Evolutionary conservation across 2,329 filamentous ascomycete species (phyloP), one percentile per base, ranked within the genome.

Genomic region (Aspergillus sp.): DNA sequence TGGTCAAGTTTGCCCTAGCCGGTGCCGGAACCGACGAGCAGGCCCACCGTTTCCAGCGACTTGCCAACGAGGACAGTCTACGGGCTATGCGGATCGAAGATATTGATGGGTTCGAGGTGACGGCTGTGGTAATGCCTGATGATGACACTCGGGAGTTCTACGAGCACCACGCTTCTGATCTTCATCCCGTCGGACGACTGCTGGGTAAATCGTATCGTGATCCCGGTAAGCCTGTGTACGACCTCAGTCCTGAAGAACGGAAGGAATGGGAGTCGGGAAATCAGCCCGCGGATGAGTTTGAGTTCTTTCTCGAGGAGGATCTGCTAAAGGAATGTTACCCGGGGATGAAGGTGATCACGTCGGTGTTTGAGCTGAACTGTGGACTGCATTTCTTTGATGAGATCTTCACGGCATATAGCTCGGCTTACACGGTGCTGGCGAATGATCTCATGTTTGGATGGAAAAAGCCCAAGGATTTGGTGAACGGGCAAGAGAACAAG

Each of bases 371-470:
- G 49, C 65, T 87, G 20, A 77, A 77, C 52, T 74, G 75, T 20
- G 84, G 81, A 2, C 50, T 88, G 20, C 74, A 73, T 53, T 89
- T 85, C 62, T 79, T 90, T 61, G 84, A 83, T 60, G 66, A 74
- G 2, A 63, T 85, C 13, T 61, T 70, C 23, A 74, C 74, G 0
- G 62, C 84, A 9, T 77, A 79, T 48, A 81, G 81, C 3, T 79
- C 77, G 0, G 87, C 86, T 60, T 81, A 86, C 60, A 77, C 73
- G 0, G 80, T 81, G 48, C 69, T 90, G 22, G 77, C 80, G 1
- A 88, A 90, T 62, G 80, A 84, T 55, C 69, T 86, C 54, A 86
- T 90, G 83, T 58, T 74, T 19, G 65, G 74, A 15, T 90, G 80
- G 76, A 86, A 82, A 63, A 68, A 77, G 20, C 83, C 84, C 0